These are phyloP conservation scores for Scedosporium aurantiacum DNA, from an alignment of 2,329 filamentous ascomycete species.

Conservation along the genomic window DNA sequence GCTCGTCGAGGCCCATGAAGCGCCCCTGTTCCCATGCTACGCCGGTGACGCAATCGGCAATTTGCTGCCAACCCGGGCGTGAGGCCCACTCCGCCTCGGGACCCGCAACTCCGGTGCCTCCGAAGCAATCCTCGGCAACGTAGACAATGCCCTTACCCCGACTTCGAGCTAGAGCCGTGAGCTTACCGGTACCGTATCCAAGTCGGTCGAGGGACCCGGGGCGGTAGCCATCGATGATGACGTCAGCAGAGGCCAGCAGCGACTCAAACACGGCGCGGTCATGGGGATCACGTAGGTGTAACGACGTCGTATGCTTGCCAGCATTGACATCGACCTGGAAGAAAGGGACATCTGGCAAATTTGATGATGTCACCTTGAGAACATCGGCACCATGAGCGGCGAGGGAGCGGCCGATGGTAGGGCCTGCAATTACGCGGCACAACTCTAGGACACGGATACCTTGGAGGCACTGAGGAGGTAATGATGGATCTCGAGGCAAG, in stretches of 20 bases:
- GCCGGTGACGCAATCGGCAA: slow-evolving; percentile 49
- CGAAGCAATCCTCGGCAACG: slow-evolving; percentile 63
- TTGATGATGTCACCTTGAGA: slow-evolving; percentile 57
- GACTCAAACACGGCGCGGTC: slow-evolving; percentile 46
- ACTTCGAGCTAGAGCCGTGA: slow-evolving; percentile 34
- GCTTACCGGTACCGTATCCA: slow-evolving; percentile 3
- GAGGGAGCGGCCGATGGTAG: slow-evolving; percentile 58
- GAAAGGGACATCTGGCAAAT: slow-evolving; percentile 59
- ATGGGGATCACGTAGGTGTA: slow-evolving; percentile 47
- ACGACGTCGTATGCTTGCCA: slow-evolving; percentile 55
- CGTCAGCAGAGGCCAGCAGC: slow-evolving; percentile 50
- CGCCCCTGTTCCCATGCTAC: slow-evolving; percentile 51
- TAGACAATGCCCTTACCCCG: slow-evolving; percentile 55
- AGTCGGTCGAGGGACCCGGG: slow-evolving; percentile 44
- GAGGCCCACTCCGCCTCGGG: slow-evolving; percentile 45
- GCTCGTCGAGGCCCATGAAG: slow-evolving; percentile 50
- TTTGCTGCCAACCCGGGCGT: slow-evolving; percentile 61
- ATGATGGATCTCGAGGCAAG: neutral
- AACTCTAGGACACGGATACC: slow-evolving; percentile 66
- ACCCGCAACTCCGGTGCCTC: slow-evolving; percentile 16
- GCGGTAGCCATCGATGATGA: slow-evolving; percentile 57
- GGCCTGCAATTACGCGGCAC: slow-evolving; percentile 65
- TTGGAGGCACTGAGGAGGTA: slow-evolving; percentile 25
- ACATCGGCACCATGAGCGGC: slow-evolving; percentile 69
- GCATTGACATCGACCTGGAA: slow-evolving; percentile 64